Conservation (phyloP, 2,329 filamentous ascomycete genomes). For the Colletotrichum higginsianum region DNA sequence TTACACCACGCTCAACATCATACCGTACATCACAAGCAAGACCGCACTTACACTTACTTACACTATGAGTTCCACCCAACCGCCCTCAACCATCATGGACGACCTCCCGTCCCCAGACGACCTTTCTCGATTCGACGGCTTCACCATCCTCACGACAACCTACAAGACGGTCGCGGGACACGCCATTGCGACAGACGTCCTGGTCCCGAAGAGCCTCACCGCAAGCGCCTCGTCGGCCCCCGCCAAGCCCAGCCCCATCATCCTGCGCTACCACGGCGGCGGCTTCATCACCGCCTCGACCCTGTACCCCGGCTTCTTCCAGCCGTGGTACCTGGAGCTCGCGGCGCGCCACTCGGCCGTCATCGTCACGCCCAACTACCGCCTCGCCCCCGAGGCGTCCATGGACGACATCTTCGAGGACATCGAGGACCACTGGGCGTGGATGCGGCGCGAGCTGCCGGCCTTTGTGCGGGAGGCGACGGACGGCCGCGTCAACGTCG, state of each 20-base stretch:
- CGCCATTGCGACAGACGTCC: slow-evolving; percentile 40
- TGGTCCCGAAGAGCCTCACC: slow-evolving; percentile 47
- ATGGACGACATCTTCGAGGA: slow-evolving; percentile 47
- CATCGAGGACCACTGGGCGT: slow-evolving; percentile 48
- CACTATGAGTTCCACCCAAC: not conserved
- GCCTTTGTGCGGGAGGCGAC: slow-evolving; percentile 43
- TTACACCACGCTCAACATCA: too few species aligned
- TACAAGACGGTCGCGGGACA: slow-evolving; percentile 26
- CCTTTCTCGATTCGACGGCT: slow-evolving; percentile 14
- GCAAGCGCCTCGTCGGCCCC: slow-evolving; percentile 36
- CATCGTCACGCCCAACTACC: slow-evolving; percentile 47
- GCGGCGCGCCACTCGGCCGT: slow-evolving; percentile 46
- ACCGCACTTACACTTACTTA: too few species aligned
- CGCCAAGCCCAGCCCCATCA: not conserved
- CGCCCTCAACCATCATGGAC: not conserved
- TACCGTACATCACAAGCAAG: too few species aligned
- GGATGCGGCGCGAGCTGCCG: slow-evolving; percentile 40
- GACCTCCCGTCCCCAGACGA: slow-evolving; percentile 13
- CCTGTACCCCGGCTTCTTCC: slow-evolving; percentile 47
- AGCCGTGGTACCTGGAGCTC: slow-evolving; percentile 44
- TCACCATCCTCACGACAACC: slow-evolving; percentile 9
- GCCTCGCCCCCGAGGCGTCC: slow-evolving; percentile 46
- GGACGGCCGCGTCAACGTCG: slow-evolving; percentile 39
- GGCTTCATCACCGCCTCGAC: slow-evolving; percentile 45
- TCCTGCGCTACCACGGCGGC: slow-evolving; percentile 47